Percentiles rank a stretch among this genome's conserved stretches.
Evolutionary conservation across 345 rosid species (phyloP).

Genomic region (Moringa oleifera): DNA sequence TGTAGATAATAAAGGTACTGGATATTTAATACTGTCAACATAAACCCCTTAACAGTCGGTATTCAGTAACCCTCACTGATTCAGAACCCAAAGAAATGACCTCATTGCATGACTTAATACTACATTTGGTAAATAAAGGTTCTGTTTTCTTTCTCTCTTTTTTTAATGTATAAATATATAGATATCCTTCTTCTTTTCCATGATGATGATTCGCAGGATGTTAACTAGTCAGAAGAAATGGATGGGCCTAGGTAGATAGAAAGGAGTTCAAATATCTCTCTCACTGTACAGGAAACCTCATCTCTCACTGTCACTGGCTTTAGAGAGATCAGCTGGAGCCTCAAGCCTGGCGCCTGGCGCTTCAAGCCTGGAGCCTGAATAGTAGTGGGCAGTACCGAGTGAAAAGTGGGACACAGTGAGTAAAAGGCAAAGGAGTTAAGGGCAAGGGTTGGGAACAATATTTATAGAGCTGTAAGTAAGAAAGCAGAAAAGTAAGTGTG

Average conservation of each 20-base stretch:
- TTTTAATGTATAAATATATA: no score
- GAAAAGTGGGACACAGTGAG: constrained; percentile 10
- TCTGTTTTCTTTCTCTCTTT: no score
- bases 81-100: constrained; percentile 16
- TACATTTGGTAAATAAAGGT: constrained; percentile 12
- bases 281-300: no score
- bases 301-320: no score
- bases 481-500: neutral
- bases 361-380: no score
- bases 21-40: constrained; percentile 5
- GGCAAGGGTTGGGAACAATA: constrained; percentile 9
- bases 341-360: no score
- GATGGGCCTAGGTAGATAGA: no score
- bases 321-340: neutral
- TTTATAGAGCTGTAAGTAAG: constrained; percentile 4
- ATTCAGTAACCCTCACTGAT: constrained; percentile 10
- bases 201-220: no score
- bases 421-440: neutral
- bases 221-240: no score
- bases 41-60: constrained; percentile 17
- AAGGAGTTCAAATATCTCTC: no score
- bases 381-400: neutral
- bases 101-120: constrained; percentile 20
- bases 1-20: constrained; percentile 13
- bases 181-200: no score